phyloP scores from a whole-genome alignment of 2,329 filamentous ascomycete species.

The Aspergillus hortae region DNA sequence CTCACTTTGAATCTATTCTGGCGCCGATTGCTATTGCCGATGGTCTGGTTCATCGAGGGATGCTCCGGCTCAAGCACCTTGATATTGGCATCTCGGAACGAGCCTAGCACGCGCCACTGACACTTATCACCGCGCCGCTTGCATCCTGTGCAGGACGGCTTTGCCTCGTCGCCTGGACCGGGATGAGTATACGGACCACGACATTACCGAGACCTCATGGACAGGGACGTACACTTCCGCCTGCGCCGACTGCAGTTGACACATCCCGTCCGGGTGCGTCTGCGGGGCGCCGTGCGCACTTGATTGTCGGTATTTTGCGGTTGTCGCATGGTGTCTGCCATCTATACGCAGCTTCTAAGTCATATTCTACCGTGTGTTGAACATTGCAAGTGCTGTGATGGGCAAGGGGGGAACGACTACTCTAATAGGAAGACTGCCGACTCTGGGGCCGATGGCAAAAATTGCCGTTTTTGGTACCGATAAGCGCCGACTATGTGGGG shows the following conservation, averaged over 20 bases:
- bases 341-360: neutral
- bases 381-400: neutral
- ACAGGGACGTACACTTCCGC: constrained; percentile 25
- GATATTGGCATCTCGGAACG: constrained; percentile 30
- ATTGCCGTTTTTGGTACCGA: constrained; percentile 15
- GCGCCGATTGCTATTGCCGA: constrained; percentile 10
- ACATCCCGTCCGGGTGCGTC: constrained; percentile 30
- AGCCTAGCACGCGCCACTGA: constrained; percentile 29
- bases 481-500: constrained; percentile 15
- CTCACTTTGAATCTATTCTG: constrained; percentile 24
- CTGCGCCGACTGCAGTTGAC: constrained; percentile 30
- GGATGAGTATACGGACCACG: neutral
- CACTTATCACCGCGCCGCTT: constrained; percentile 27
- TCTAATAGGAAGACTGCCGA: constrained; percentile 1
- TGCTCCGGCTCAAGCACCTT: constrained; percentile 25
- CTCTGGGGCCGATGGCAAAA: constrained; percentile 3
- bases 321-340: neutral
- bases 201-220: neutral
- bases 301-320: constrained; percentile 1
- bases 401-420: neutral
- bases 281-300: constrained; percentile 10
- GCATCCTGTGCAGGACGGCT: constrained; percentile 29
- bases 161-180: constrained; percentile 25
- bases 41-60: constrained; percentile 27
- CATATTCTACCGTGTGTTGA: neutral